Evolutionary conservation across 176 grass and related monocot genomes (phyloP), one percentile per base, ranked within the genome.

Genomic region (Rhynchospora tenuis): DNA sequence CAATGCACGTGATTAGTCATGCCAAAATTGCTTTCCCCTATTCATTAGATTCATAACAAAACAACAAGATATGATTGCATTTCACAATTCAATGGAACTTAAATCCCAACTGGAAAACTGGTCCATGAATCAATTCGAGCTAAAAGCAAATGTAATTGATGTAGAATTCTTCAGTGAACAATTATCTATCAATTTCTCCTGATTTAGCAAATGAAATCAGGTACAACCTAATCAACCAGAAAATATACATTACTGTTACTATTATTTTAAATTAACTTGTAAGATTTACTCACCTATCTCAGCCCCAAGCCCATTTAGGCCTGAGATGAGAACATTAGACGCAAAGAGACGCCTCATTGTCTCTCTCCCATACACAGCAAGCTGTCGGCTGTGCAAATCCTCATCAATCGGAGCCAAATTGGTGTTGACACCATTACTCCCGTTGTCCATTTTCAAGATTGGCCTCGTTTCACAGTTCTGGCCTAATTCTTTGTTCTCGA

Each of bases 281-380:
- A 44, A 47, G 50, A 86, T 55, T 5, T 26, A 84, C 73, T 83
- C 72, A 97, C 94, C 91, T 19, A 94, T 94, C 91, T 97, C 94
- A 62, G 86, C 90, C 24, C 90, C 91, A 33, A 94, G 94, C 31
- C 90, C 94, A 55, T 92, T 93, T 4, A 97, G 86, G 10, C 94
- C 86, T 4, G 94, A 94, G 66, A 97, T 51, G 65, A 94, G 88
- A 59, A 97, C 88, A 89, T 85, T 86, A 56, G 91, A 90, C 3
- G 84, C 86, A 19, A 90, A 97, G 59, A 97, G 88, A 70, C 84
- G 86, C 79, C 63, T 90, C 91, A 97, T 97, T 9, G 91, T 92
- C 88, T 92, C 90, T 80, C 94, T 90, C 64, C 92, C 90, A 24
- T 97, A 97, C 26, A 97, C 90, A 7, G 88, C 91, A 26, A 97